A percentile compares a stretch with the other conserved stretches of the same genome.
Evolutionary conservation across 768 basidiomycete genomes (phyloP).

Genomic region (Pleurotus giganteus): DNA sequence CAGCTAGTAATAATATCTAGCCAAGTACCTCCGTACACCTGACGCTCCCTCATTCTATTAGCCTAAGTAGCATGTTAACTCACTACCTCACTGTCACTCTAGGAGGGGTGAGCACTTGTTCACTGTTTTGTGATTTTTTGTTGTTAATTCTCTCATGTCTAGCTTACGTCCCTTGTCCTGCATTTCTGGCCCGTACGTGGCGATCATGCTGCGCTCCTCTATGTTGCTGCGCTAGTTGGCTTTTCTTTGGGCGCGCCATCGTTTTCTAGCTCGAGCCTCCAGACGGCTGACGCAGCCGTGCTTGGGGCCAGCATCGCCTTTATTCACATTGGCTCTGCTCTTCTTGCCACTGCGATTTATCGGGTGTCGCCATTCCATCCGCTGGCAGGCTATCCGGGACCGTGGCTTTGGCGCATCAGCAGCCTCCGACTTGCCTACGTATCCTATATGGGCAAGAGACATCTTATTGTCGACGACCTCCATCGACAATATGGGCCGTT

Average conservation of each 20-base stretch:
- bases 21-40: too few relatives aligned
- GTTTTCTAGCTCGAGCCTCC: too few relatives aligned
- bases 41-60: too few relatives aligned
- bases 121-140: too few relatives aligned
- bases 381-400: conserved; percentile 34
- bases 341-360: conserved; percentile 20
- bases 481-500: conserved; percentile 33
- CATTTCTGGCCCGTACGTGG: neutral
- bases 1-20: too few relatives aligned
- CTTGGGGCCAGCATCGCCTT: neutral
- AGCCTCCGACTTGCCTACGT: conserved; percentile 23
- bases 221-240: too few relatives aligned
- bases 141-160: too few relatives aligned
- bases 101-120: too few relatives aligned
- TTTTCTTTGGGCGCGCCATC: neutral
- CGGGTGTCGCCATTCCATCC: conserved; percentile 40
- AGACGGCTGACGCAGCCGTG: neutral
- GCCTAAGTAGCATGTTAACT: too few relatives aligned
- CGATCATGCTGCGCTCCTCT: neutral
- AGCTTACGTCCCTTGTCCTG: neutral
- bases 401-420: conserved; percentile 26
- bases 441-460: conserved; percentile 24
- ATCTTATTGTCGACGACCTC: conserved; percentile 23
- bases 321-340: neutral
- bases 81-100: too few relatives aligned